Evolutionary conservation across 1,284 basidiomycete species (phyloP), one percentile per base, ranked within the genome.

Genomic region (Xanthoconium separans): DNA sequence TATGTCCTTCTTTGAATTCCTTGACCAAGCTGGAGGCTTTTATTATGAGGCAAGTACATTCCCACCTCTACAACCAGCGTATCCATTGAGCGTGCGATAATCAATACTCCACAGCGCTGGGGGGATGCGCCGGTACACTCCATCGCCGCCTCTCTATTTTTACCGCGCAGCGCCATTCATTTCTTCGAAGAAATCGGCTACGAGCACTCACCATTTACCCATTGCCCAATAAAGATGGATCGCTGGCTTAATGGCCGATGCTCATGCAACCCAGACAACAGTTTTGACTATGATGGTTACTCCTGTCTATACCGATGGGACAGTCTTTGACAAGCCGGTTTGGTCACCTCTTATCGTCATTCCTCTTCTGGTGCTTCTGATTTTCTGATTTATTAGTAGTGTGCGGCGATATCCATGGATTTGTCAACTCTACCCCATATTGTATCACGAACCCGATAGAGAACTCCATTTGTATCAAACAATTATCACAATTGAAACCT

Each of bases 101-200:
- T 46, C 56, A 6, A 64, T 47, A 10, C 20, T 29, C 55, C 50
- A 53, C 57, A 85, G 79, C 78, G 89, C 50, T 91, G 90, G 91
- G 92, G 92, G 47, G 93, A 95, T 68, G 93, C 93, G 10, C 92
- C 91, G 2, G 84, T 94, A 7, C 91, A 93, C 65, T 89, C 85
- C 51, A 91, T 94, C 51, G 91, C 87, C 5, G 90, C 83, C 0
- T 79, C 87, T 0, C 66, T 93, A 18, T 91, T 93, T 66, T 79
- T 84, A 3, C 71, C 76, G 29, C 85, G 81, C 64, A 79, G 83
- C 53, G 81, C 91, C 61, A 75, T 93, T 29, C 87, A 91, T 65
- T 91, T 89, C 73, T 91, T 93, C 68, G 68, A 78, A 13, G 81
- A 84, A 37, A 74, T 68, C 40, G 68, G 70, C 12, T 87, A 85